Base-by-base conservation (phyloP, 345 rosid genomes). In the Noccaea caerulescens region DNA sequence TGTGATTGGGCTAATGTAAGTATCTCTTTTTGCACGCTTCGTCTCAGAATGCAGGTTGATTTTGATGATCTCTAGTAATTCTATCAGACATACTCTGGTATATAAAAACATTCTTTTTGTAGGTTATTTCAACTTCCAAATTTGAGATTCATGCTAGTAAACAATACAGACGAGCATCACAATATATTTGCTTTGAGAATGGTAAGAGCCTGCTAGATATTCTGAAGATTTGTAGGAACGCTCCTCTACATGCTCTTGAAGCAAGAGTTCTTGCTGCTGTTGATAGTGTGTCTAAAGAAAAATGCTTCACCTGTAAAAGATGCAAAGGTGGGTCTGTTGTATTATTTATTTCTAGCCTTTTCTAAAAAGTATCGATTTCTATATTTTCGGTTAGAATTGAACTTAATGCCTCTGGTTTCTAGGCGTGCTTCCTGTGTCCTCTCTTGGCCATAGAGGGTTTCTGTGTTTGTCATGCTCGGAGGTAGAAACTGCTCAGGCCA, bases 141-240 rank as follows among this genome's bases (percentile, higher is more conserved):
- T 94, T 93, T 70, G 98, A 93, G 91, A 91, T 93, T 77, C 98
- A 93, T 85, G 98, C 98, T 32, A 85, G 88, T 71, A 91, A 86
- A 56, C 93, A 86, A 69, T 94, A 91, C 77, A 85, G 90, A 78
- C 91, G 97, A 34, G 99, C 97, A 16, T 82, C 91, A 38, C 99
- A 94, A 58, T 94, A 94, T 79, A 94, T 88, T 70, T 94, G 99
- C 79, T 85, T 94, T 71, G 97, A 91, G 82, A 94, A 94, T 80
- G 99, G 99, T 68, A 94, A 87, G 85, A 94, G 99, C 86, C 85
- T 94, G 80, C 96, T 94, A 62, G 99, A 94, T 53, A 85, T 91
- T 68, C 77, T 94, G 80, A 85, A 86, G 82, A 84, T 85, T 60
- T 86, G 97, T 84, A 81, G 99, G 80, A 72, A 76, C 59, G 80